Evolutionary conservation across 176 grass and related monocot genomes (phyloP).

Genomic region (Pontederia crassipes): DNA sequence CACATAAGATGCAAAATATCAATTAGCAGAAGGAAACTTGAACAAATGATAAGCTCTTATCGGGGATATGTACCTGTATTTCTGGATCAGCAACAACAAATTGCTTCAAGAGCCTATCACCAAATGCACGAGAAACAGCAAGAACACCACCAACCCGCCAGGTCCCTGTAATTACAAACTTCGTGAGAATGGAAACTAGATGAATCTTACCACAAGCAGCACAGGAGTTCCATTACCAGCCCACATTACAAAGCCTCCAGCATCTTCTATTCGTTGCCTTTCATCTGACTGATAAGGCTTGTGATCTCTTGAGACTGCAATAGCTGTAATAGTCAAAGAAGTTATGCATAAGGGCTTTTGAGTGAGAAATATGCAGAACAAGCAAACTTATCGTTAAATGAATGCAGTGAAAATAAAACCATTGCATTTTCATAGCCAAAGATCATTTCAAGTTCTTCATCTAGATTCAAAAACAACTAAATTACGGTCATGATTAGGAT

Average conservation of each 20-base stretch:
- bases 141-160: constrained; percentile 17
- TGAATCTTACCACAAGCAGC: background rate
- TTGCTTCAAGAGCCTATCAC: constrained; percentile 21
- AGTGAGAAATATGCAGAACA: too few relatives aligned
- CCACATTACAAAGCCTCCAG: constrained; percentile 18
- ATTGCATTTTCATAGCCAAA: too few relatives aligned
- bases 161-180: constrained; percentile 6
- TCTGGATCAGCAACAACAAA: constrained; percentile 15
- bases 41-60: background rate
- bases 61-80: background rate
- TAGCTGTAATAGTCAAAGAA: background rate
- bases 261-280: constrained; percentile 12
- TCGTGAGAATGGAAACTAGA: background rate
- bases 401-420: too few relatives aligned
- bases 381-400: too few relatives aligned
- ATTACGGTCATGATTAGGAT: too few relatives aligned
- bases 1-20: too few relatives aligned
- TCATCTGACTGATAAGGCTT: constrained; percentile 12
- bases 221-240: background rate
- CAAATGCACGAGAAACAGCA: constrained; percentile 21
- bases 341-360: background rate
- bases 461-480: too few relatives aligned
- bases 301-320: constrained; percentile 18
- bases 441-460: too few relatives aligned
- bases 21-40: background rate